These are phyloP conservation scores for Microthlaspi erraticum DNA, from an alignment of 345 rosid species.

Conservation along the genomic window DNA sequence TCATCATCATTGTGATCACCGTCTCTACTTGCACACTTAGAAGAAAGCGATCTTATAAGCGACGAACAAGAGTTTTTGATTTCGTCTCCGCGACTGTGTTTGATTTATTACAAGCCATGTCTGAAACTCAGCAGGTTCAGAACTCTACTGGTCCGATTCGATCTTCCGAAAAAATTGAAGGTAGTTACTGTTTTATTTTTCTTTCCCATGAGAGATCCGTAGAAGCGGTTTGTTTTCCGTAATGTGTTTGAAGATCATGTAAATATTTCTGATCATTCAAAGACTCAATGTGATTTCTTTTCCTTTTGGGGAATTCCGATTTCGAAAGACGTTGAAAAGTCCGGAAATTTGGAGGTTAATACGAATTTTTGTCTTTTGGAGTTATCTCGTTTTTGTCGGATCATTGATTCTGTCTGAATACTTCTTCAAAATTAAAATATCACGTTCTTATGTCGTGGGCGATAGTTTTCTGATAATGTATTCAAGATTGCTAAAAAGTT, in stretches of 20 bases:
- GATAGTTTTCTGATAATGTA: constrained; percentile 17
- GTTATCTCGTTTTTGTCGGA: constrained; percentile 31
- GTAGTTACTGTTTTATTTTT: constrained; percentile 43
- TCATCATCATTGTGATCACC: constrained; percentile 50
- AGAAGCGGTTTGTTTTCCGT: constrained; percentile 18
- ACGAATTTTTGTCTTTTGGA: constrained; percentile 20
- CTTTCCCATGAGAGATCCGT: constrained; percentile 39
- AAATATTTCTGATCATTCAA: neutral
- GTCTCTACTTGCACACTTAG: constrained; percentile 30
- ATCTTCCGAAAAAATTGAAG: constrained; percentile 66
- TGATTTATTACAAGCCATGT: constrained; percentile 54
- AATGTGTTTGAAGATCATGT: constrained; percentile 39
- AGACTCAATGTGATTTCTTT: constrained; percentile 30
- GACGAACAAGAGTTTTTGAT: constrained; percentile 3
- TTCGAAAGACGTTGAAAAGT: constrained; percentile 8
- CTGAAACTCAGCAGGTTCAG: constrained; percentile 65
- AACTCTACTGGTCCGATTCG: constrained; percentile 64
- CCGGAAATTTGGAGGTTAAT: constrained; percentile 12
- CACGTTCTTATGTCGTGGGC: constrained; percentile 20
- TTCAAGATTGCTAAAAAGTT: constrained; percentile 17
- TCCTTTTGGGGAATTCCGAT: neutral
- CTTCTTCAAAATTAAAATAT: constrained; percentile 24
- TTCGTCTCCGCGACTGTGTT: constrained; percentile 27
- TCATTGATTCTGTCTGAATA: constrained; percentile 36
- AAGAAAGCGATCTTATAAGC: constrained; percentile 17